Base-by-base conservation (phyloP, 352 stramenopile genomes). In the Pythium graminicola region DNA sequence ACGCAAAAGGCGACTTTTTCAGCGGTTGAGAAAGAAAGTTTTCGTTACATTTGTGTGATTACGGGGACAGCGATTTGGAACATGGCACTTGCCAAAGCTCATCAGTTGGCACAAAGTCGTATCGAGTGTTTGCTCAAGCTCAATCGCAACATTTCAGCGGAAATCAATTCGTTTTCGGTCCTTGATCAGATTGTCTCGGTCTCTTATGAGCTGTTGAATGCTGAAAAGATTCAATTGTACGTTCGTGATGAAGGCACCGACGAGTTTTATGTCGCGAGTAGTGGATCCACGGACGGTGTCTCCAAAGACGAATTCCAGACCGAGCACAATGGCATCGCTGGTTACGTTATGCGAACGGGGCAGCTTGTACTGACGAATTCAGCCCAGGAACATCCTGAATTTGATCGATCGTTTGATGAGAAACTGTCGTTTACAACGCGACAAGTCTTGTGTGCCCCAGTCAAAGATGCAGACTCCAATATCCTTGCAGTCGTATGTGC, bases 341-440 rank as follows among this genome's bases (percentile, higher is more conserved):
- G 77, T 19, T 71, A 79, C 50, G 77, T 88, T 4, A 75, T 75
- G 17, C 69, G 74, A 35, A 86, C 77, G 1, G 77, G 74, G 6
- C 72, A 85, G 62, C 81, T 64, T 2, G 72, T 88, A 33, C 73
- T 81, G 54, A 88, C 77, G 2, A 88, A 88, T 45, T 69, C 85
- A 47, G 77, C 75, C 5, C 76, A 81, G 54, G 65, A 61, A 19
- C 77, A 88, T 35, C 69, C 72, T 6, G 62, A 78, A 36, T 88
- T 88, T 41, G 77, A 86, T 50, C 61, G 72, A 46, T 83, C 76
- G 8, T 50, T 88, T 39, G 77, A 86, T 38, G 70, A 81, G 32
- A 85, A 85, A 57, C 81, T 72, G 0, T 75, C 72, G 6, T 82
- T 82, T 33, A 51, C 80, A 29, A 86, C 77, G 22, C 72, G 73